Conservation (phyloP, 192 early-diverging fungal genomes). For the Piromyces finnis region DNA sequence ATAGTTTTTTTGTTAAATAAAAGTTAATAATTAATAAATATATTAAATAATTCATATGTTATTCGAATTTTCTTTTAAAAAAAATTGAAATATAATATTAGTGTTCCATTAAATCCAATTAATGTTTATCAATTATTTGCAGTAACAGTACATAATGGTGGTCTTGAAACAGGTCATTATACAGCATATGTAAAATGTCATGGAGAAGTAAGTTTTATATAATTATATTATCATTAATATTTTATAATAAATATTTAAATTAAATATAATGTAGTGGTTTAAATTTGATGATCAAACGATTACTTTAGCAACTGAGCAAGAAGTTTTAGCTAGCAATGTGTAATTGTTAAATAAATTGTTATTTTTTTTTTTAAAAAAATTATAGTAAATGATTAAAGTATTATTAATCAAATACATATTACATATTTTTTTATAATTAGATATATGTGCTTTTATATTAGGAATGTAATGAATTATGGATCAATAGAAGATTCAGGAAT, state of each 20-base stretch:
- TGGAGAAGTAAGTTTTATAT: conserved; percentile 28
- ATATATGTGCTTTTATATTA: no score
- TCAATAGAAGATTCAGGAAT: no score
- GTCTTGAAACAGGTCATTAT: conserved; percentile 90
- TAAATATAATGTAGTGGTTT: background rate
- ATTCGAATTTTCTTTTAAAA: background rate
- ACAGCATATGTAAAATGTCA: conserved; percentile 62
- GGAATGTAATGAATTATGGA: no score
- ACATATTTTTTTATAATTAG: no score
- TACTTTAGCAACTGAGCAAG: background rate
- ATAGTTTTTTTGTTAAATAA: no score
- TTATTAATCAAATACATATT: no score
- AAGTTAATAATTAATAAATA: conserved; percentile 3
- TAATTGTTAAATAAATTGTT: no score
- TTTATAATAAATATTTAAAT: no score
- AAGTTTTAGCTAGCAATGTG: background rate
- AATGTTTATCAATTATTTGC: conserved; percentile 77
- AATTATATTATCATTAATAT: no score
- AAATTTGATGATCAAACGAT: background rate
- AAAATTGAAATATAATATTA: conserved; percentile 1
- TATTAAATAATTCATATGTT: conserved; percentile 1
- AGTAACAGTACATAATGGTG: conserved; percentile 79
- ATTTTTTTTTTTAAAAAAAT: no score
- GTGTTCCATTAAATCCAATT: conserved; percentile 26
- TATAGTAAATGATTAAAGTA: no score